Conservation (phyloP, 345 rosid species). For the Eucalyptus virginea region DNA sequence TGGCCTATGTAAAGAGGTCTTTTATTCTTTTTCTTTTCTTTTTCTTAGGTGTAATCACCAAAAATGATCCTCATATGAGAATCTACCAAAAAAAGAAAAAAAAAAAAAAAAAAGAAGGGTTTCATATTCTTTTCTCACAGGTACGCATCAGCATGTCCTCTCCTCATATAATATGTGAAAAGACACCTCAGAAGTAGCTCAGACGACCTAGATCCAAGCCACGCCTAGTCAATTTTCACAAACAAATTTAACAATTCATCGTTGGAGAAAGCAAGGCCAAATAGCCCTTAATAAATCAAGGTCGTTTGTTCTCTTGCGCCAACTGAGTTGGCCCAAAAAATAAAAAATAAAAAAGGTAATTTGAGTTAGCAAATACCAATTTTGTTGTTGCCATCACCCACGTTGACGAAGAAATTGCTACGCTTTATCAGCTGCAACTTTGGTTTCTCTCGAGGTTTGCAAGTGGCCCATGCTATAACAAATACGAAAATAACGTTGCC, state of each 20-base stretch:
- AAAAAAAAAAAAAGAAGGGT: background rate
- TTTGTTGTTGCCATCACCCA: background rate
- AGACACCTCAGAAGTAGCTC: background rate
- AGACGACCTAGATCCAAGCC: background rate
- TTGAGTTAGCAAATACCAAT: background rate
- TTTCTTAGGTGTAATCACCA: background rate
- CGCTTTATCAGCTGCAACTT: background rate
- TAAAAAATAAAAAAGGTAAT: background rate
- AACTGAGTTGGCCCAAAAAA: background rate
- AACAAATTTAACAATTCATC: background rate
- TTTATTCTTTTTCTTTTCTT: background rate
- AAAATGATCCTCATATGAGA: background rate
- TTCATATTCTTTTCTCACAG: background rate
- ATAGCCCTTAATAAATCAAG: background rate
- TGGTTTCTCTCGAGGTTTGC: background rate
- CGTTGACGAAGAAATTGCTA: background rate
- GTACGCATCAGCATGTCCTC: background rate
- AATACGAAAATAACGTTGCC: background rate
- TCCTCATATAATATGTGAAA: background rate
- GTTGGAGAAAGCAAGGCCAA: background rate
- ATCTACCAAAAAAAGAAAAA: accelerated
- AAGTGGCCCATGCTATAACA: background rate
- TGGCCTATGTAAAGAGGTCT: background rate
- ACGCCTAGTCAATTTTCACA: background rate
- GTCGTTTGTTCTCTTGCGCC: background rate